phyloP scores from a whole-genome alignment of 2,329 filamentous ascomycete genomes.

The Thermomyces lanuginosus region DNA sequence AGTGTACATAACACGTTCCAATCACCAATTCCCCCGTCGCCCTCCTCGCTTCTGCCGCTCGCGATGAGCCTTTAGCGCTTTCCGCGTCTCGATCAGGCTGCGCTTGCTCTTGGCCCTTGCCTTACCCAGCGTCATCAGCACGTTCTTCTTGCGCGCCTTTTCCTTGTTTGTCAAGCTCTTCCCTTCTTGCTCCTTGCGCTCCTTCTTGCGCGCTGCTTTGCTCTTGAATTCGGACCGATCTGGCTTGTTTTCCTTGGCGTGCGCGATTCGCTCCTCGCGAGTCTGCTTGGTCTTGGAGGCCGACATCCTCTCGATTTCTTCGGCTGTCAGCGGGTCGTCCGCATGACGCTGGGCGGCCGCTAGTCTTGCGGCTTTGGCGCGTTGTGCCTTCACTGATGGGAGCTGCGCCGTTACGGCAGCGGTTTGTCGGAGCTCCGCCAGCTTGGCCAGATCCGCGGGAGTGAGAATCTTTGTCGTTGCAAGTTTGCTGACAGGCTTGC shows the following conservation, averaged over 20 bases:
- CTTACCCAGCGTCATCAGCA: constrained; percentile 94
- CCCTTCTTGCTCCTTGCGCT: constrained; percentile 73
- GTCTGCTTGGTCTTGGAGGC: constrained; percentile 59
- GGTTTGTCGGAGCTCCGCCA: constrained; percentile 67
- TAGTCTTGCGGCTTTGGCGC: constrained; percentile 32
- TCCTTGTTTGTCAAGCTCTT: constrained; percentile 97
- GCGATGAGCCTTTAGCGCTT: constrained; percentile 64
- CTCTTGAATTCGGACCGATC: constrained; percentile 67
- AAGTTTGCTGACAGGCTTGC: constrained; percentile 36
- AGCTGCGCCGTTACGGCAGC: constrained; percentile 52
- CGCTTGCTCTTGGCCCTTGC: constrained; percentile 91
- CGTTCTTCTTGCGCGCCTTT: constrained; percentile 95
- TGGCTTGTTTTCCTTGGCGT: constrained; percentile 68
- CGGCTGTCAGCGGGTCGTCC: constrained; percentile 79
- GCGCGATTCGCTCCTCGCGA: constrained; percentile 74
- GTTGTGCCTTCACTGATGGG: constrained; percentile 24
- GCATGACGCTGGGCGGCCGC: constrained; percentile 42
- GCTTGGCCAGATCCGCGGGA: constrained; percentile 86
- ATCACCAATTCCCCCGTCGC: constrained; percentile 51
- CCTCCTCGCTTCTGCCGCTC: constrained; percentile 73
- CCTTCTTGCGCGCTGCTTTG: constrained; percentile 66
- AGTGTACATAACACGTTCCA: too few relatives aligned
- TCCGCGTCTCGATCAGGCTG: constrained; percentile 71
- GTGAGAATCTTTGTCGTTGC: constrained; percentile 92
- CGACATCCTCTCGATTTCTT: constrained; percentile 77